phyloP scores from a whole-genome alignment of 1,284 basidiomycete genomes.

The Cryptococcus jaspeensis region DNA sequence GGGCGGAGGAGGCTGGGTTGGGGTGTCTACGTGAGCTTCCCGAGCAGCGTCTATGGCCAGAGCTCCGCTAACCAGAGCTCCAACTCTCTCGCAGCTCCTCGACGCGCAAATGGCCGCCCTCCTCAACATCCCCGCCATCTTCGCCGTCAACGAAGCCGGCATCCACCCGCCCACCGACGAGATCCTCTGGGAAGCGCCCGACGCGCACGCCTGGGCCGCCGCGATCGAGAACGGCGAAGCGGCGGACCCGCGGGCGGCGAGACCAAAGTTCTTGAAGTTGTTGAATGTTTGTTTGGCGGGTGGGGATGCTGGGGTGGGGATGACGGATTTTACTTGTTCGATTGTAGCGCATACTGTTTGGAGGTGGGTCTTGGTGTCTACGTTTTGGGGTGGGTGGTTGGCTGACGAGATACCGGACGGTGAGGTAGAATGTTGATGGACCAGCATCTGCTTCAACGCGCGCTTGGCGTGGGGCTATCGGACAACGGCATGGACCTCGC shows the following conservation, averaged over 20 bases:
- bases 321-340: constrained; percentile 28
- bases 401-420: background rate
- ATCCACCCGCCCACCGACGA: constrained; percentile 29
- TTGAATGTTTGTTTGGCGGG: constrained; percentile 22
- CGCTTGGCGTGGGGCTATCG: constrained; percentile 14
- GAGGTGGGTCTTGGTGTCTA: constrained; percentile 21
- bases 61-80: background rate
- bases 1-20: constrained; percentile 31
- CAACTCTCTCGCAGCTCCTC: constrained; percentile 27
- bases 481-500: constrained; percentile 16
- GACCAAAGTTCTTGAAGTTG: constrained; percentile 26
- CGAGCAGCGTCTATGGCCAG: background rate
- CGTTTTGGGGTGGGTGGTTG: too few relatives aligned
- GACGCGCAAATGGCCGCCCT: constrained; percentile 31
- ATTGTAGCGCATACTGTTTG: constrained; percentile 31
- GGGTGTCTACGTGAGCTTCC: constrained; percentile 35
- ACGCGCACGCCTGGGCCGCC: constrained; percentile 26
- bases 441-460: constrained; percentile 14
- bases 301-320: constrained; percentile 6
- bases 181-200: constrained; percentile 28
- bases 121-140: constrained; percentile 26
- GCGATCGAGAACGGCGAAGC: constrained; percentile 10
- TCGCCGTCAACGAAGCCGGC: constrained; percentile 29
- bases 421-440: constrained; percentile 17
- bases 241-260: constrained; percentile 4